Evolutionary conservation across 2,329 filamentous ascomycete genomes (phyloP), one percentile per base, ranked within the genome.

Genomic region (Pseudocercospora crystallina): DNA sequence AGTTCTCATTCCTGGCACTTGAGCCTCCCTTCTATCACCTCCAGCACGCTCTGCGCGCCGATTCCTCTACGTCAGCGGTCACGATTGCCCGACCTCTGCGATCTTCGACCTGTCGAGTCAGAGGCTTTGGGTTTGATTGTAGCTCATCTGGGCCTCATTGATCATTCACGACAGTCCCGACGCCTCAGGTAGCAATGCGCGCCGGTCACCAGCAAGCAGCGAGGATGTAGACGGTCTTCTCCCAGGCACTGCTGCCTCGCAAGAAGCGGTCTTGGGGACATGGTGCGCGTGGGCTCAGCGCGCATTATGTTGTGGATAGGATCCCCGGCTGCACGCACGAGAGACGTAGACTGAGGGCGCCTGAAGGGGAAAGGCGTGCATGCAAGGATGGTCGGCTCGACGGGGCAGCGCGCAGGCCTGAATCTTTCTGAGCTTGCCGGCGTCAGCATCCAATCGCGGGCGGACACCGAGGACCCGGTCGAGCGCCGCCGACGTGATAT

Each of bases 31-130:
- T 31, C 39, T 40, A 49, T 47, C 51, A 37, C 41, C 30, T 47
- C 43, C 32, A 35, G 41, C 26, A 49, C 37, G 44, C 43, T 39
- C 36, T 49, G 20, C 20, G 20, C 20, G 20, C 46, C 51, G 41
- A 34, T 44, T 53, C 47, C 41, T 17, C 50, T 44, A 49, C 54
- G 54, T 57, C 50, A 54, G 46, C 47, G 40, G 38, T 51, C 47
- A 41, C 51, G 42, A 47, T 44, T 39, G 33, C 29, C 32, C 32
- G 37, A 36, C 29, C 42, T 20, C 34, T 39, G 46, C 37, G 54
- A 57, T 54, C 49, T 33, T 7, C 41, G 51, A 47, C 50, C 51
- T 41, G 54, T 43, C 54, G 54, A 57, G 51, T 57, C 54, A 57
- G 51, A 47, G 44, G 49, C 46, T 14, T 45, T 54, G 49, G 47